Evolutionary conservation across 257 asterid genomes (phyloP).

Genomic region (Linaria vulgaris): DNA sequence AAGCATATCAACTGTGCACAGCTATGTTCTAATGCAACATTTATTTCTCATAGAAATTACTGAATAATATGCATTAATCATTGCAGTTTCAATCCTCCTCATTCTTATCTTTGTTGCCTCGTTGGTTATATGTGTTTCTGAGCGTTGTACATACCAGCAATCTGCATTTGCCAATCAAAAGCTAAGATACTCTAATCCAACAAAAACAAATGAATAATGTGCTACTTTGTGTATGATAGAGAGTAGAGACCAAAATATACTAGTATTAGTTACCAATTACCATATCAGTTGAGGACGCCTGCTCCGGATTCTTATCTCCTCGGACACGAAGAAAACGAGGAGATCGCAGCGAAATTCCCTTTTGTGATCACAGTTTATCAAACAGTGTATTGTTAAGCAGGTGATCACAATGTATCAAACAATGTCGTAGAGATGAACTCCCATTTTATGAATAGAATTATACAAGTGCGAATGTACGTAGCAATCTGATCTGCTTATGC

Average conservation of each 20-base stretch:
- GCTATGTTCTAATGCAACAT: conserved; percentile 1
- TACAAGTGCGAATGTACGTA: background rate
- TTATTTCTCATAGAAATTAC: background rate
- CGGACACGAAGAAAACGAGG: conserved; percentile 84
- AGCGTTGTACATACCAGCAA: conserved; percentile 76
- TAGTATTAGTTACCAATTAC: conserved; percentile 49
- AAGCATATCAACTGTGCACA: background rate
- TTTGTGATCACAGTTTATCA: conserved; percentile 18
- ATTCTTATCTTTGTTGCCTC: conserved; percentile 46
- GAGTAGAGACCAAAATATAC: conserved; percentile 3
- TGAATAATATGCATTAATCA: conserved; percentile 7
- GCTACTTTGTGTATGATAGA: background rate
- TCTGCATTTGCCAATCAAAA: conserved; percentile 42
- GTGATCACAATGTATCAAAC: conserved; percentile 6
- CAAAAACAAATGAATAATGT: conserved; percentile 5
- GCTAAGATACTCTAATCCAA: conserved; percentile 13
- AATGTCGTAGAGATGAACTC: background rate
- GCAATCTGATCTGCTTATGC: too few relatives aligned
- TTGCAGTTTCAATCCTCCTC: conserved; percentile 51
- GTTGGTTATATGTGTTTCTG: conserved; percentile 62
- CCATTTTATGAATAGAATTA: background rate
- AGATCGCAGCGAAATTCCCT: conserved; percentile 92
- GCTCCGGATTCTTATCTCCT: conserved; percentile 89
- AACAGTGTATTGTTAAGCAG: conserved; percentile 13
- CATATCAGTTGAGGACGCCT: conserved; percentile 83